These are phyloP conservation scores for Suillus paluster DNA, from an alignment of 768 basidiomycete genomes.

Conservation along the genomic window DNA sequence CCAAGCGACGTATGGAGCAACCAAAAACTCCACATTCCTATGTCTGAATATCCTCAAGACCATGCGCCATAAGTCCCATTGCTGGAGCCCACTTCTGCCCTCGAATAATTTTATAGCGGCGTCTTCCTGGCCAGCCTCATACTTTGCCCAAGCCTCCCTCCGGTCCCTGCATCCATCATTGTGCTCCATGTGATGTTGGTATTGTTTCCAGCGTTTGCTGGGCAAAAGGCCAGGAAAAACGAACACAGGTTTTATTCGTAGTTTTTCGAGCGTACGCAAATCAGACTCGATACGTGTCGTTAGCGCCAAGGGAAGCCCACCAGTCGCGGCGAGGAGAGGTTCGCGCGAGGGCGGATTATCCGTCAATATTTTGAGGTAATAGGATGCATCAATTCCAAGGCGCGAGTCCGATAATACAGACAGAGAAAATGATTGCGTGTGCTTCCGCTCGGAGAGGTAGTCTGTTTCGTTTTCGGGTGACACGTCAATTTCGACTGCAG, in stretches of 20 bases:
- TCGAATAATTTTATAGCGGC: conserved; percentile 87
- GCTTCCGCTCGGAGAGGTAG: conserved; percentile 87
- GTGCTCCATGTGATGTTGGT: conserved; percentile 56
- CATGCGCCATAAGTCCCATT: conserved; percentile 95
- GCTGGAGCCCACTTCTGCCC: conserved; percentile 66
- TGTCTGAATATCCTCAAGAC: conserved; percentile 92
- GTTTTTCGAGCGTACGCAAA: conserved; percentile 86
- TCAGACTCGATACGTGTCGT: conserved; percentile 89
- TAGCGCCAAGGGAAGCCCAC: conserved; percentile 90
- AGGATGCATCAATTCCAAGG: conserved; percentile 94
- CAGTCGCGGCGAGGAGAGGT: conserved; percentile 92
- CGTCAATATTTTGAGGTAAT: conserved; percentile 82
- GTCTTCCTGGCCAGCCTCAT: conserved; percentile 91
- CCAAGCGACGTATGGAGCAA: conserved; percentile 95
- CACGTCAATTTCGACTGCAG: conserved; percentile 9
- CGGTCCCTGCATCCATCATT: conserved; percentile 75
- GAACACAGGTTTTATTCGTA: conserved; percentile 97
- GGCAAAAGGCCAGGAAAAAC: conserved; percentile 92
- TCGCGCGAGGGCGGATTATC: conserved; percentile 81
- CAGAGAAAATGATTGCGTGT: conserved; percentile 81
- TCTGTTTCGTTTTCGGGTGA: conserved; percentile 45
- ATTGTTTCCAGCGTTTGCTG: conserved; percentile 70
- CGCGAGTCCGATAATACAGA: conserved; percentile 86
- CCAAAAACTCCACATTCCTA: conserved; percentile 92
- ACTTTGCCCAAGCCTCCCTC: conserved; percentile 89